Conservation (phyloP, 2,329 filamentous ascomycete genomes). For the Ceratocystis papillata region DNA sequence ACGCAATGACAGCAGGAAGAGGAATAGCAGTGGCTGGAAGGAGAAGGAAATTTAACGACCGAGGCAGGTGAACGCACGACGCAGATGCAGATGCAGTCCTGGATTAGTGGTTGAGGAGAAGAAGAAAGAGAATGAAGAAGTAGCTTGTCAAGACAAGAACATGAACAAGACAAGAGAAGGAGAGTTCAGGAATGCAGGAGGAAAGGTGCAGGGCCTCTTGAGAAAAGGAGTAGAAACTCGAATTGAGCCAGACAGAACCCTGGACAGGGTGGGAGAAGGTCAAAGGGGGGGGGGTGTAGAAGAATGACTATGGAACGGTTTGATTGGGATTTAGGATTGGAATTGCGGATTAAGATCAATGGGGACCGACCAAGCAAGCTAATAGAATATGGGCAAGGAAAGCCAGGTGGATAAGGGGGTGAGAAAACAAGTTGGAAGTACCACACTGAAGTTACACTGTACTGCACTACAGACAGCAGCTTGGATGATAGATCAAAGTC, state of each 20-base stretch:
- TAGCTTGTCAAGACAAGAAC: slow-evolving; percentile 14
- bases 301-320: slow-evolving; percentile 16
- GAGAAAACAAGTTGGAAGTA: neutral
- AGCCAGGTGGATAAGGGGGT: slow-evolving; percentile 12
- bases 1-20: neutral
- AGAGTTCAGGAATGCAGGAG: slow-evolving; percentile 20
- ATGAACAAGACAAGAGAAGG: slow-evolving; percentile 16
- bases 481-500: neutral
- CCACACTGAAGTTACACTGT: neutral
- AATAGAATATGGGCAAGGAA: slow-evolving; percentile 13
- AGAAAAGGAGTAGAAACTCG: slow-evolving; percentile 22
- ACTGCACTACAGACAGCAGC: neutral
- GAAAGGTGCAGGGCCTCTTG: slow-evolving; percentile 22
- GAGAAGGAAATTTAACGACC: neutral
- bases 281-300: slow-evolving; percentile 9
- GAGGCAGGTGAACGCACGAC: neutral
- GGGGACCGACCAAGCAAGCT: slow-evolving; percentile 21
- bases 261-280: slow-evolving; percentile 8
- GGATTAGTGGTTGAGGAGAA: slow-evolving; percentile 17
- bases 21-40: neutral
- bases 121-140: slow-evolving; percentile 20
- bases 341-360: slow-evolving; percentile 22
- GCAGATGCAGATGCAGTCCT: neutral
- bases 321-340: slow-evolving; percentile 22
- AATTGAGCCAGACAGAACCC: slow-evolving; percentile 7